Base-by-base conservation (phyloP, 2,329 filamentous ascomycete genomes). In the Rutstroemia sp. region DNA sequence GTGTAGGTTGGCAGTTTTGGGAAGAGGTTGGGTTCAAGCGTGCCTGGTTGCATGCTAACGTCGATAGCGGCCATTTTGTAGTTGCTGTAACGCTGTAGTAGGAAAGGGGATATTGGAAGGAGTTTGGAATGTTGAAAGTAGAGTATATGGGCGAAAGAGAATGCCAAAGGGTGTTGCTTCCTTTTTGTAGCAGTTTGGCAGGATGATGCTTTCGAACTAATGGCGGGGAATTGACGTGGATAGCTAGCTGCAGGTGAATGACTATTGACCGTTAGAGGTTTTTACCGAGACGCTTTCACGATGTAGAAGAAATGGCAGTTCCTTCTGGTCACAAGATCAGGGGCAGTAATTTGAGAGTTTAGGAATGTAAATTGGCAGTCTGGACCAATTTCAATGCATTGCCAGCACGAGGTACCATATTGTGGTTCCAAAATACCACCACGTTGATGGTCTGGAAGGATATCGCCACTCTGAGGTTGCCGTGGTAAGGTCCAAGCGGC, bases 51-150 rank as follows among this genome's bases (percentile, higher is more conserved):
- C 23, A 55, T 48, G 46, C 57, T 63, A 17, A 68, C 53, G 39
- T 66, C 63, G 21, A 65, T 44, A 25, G 64, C 63, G 5, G 65
- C 65, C 66, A 68, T 68, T 1, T 58, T 58, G 55, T 55, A 51
- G 10, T 19, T 44, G 4, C 10, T 21, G n/a, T 44, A 19, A 6
- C 17, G 40, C 21, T 12, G 19, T 42, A 6, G n/a, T 39, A 23
- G 38, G 12, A 12, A 48, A 10, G 17, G 12, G 6, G 12, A 9
- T 39, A 19, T 2, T 45, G 27, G 25, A 23, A 4, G 30, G 17
- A n/a, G 2, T 6, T 46, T 46, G 14, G 4, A 12, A 16, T 34
- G 23, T 23, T 23, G 30, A 8, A 8, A 23, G 23, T 16, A 4
- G 16, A 25, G 3, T 25, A 8, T 25, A 1, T 23, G 6, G 5